phyloP scores from a whole-genome alignment of 2,329 filamentous ascomycete genomes.

The Claviceps sorghi region DNA sequence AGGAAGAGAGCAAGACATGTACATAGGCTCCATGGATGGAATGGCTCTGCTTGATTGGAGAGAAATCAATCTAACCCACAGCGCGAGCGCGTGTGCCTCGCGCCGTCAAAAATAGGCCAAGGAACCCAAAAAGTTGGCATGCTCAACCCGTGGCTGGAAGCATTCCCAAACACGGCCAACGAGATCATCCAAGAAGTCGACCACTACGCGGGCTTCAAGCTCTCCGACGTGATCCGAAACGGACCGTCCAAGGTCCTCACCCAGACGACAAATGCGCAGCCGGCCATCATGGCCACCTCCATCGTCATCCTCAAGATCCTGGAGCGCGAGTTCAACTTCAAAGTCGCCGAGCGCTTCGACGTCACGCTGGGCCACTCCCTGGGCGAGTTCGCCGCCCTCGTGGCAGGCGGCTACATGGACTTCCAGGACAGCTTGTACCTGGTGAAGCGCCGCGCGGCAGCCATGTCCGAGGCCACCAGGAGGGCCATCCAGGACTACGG shows the following conservation, averaged over 20 bases:
- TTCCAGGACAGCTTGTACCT: slow-evolving; percentile 67
- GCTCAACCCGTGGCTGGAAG: slow-evolving; percentile 71
- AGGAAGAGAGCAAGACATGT: too few species aligned
- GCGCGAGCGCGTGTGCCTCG: background rate
- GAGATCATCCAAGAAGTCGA: slow-evolving; percentile 81
- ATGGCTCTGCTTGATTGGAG: background rate
- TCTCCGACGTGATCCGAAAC: slow-evolving; percentile 64
- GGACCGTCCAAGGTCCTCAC: slow-evolving; percentile 68
- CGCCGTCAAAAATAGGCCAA: slow-evolving; percentile 43
- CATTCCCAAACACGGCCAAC: slow-evolving; percentile 64
- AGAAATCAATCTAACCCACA: background rate
- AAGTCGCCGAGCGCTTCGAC: slow-evolving; percentile 55
- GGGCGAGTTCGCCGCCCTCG: slow-evolving; percentile 83
- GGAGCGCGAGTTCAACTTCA: slow-evolving; percentile 72
- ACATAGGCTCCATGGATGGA: background rate
- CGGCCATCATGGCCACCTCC: slow-evolving; percentile 90
- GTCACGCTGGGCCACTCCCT: slow-evolving; percentile 81
- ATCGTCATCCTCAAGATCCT: slow-evolving; percentile 79
- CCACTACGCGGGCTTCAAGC: slow-evolving; percentile 53
- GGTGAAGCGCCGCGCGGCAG: slow-evolving; percentile 62
- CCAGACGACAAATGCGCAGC: slow-evolving; percentile 75
- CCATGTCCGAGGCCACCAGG: slow-evolving; percentile 65
- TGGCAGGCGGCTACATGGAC: slow-evolving; percentile 64
- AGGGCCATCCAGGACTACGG: slow-evolving; percentile 51
- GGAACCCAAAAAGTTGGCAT: slow-evolving; percentile 83